A percentile compares a stretch with the other conserved stretches of the same genome.
Evolutionary conservation across 2,329 filamentous ascomycete species (phyloP).

Genomic region (Gyromitra esculenta): DNA sequence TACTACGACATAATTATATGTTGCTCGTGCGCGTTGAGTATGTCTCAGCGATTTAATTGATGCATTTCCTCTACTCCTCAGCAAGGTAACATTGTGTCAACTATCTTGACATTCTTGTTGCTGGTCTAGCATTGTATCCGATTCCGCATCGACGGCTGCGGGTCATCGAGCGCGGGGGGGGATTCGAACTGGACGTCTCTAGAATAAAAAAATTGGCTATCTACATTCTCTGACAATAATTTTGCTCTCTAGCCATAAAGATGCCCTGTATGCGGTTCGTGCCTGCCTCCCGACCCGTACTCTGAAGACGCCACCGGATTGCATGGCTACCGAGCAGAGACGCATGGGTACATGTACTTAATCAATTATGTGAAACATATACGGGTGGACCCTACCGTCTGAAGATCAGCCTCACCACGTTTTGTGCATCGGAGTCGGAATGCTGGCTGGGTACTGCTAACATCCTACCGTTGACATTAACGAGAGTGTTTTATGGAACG

Average conservation of each 20-base stretch:
- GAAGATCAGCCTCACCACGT: background rate
- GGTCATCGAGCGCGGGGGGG: background rate
- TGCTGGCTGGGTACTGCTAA: background rate
- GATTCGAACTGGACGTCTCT: too few species aligned
- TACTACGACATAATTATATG: background rate
- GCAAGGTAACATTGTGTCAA: background rate
- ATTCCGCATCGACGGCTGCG: background rate
- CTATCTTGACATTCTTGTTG: background rate
- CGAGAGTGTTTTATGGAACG: too few species aligned
- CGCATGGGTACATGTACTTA: background rate
- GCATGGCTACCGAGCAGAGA: background rate
- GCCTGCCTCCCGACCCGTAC: background rate
- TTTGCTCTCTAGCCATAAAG: too few species aligned
- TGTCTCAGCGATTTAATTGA: background rate
- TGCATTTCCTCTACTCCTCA: too few species aligned
- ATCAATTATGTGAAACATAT: background rate
- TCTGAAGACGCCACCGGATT: background rate
- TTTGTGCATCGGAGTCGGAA: background rate
- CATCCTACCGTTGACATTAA: too few species aligned
- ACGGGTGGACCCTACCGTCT: background rate
- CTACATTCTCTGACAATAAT: too few species aligned
- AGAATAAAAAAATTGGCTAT: too few species aligned
- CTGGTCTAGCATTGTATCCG: background rate
- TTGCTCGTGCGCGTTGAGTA: background rate
- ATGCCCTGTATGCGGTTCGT: background rate